A percentile compares a stretch with the other conserved stretches of the same genome.
Evolutionary conservation across 2,329 filamentous ascomycete genomes (phyloP).

Genomic region (Aspergillus tubingensis): DNA sequence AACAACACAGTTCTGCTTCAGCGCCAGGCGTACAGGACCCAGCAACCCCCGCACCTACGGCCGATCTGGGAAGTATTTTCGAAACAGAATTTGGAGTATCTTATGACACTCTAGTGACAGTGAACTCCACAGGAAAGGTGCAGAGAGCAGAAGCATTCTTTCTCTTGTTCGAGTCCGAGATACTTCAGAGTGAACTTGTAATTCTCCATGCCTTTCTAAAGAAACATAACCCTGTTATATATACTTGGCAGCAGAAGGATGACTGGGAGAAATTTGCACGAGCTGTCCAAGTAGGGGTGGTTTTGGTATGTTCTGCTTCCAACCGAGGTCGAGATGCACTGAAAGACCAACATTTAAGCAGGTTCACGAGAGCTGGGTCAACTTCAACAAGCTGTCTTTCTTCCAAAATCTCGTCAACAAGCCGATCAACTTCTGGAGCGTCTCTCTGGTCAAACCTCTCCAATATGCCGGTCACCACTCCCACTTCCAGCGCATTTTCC

Average conservation of each 20-base stretch:
- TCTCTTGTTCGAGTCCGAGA: slow-evolving; percentile 30
- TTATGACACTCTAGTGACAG: slow-evolving; percentile 29
- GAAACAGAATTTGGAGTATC: slow-evolving; percentile 26
- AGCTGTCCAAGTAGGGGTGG: slow-evolving; percentile 27
- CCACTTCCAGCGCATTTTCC: slow-evolving; percentile 42
- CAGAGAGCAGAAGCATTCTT: slow-evolving; percentile 34
- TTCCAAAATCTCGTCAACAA: slow-evolving; percentile 26
- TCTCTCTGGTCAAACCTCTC: slow-evolving; percentile 32
- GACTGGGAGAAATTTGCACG: slow-evolving; percentile 40
- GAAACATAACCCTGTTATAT: slow-evolving; percentile 27
- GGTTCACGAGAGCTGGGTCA: slow-evolving; percentile 41
- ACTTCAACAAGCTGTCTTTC: slow-evolving; percentile 32
- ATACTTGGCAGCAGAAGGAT: slow-evolving; percentile 30
- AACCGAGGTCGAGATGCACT: not conserved
- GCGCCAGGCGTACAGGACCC: not conserved
- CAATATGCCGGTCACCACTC: slow-evolving; percentile 22
- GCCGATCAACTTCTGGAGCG: slow-evolving; percentile 38
- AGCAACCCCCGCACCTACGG: not conserved
- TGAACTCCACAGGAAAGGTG: slow-evolving; percentile 20
- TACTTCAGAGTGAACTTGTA: slow-evolving; percentile 26
- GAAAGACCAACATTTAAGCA: slow-evolving; percentile 17
- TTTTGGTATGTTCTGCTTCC: slow-evolving; percentile 36
- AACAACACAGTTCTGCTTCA: not conserved
- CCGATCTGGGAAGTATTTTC: slow-evolving; percentile 21
- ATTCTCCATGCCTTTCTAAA: slow-evolving; percentile 30